These are phyloP conservation scores for Rhodotorula sp. DNA, from an alignment of 1,284 basidiomycete species.

Conservation along the genomic window DNA sequence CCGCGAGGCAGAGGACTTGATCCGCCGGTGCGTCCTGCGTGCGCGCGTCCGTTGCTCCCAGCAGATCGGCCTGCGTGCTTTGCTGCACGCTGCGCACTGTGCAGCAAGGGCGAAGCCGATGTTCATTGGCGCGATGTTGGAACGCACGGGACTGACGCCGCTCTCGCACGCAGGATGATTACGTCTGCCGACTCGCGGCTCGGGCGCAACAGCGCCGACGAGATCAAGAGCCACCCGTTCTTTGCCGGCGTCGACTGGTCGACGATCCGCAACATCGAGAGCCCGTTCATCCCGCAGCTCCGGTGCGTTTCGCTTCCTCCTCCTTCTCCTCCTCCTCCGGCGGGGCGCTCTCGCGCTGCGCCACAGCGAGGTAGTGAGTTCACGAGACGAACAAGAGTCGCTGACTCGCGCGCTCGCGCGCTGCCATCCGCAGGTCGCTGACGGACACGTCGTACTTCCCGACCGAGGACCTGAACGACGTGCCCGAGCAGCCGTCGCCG, in stretches of 20 bases:
- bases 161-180: slow-evolving; percentile 61
- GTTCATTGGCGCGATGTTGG: too few species aligned
- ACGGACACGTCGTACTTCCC: slow-evolving; percentile 98
- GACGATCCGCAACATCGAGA: slow-evolving; percentile 85
- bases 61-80: not conserved
- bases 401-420: not conserved
- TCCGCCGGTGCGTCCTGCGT: slow-evolving; percentile 62
- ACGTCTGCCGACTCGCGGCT: slow-evolving; percentile 78
- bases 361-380: not conserved
- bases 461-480: slow-evolving; percentile 87
- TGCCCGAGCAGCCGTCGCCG: slow-evolving; percentile 59
- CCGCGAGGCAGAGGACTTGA: slow-evolving; percentile 87
- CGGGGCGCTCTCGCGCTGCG: not conserved
- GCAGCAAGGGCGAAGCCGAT: too few species aligned
- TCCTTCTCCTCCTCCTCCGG: not conserved
- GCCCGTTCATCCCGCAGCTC: slow-evolving; percentile 91
- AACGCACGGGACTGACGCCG: too few species aligned
- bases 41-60: too few species aligned
- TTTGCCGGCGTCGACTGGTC: slow-evolving; percentile 97
- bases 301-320: slow-evolving; percentile 50
- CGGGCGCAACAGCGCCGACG: slow-evolving; percentile 63
- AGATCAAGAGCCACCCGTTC: slow-evolving; percentile 93
- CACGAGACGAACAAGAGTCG: not conserved
- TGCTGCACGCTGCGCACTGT: too few species aligned
- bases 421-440: slow-evolving; percentile 61